Percentiles rank a stretch among this genome's conserved stretches.
phyloP scores from a whole-genome alignment of 2,329 filamentous ascomycete genomes.

The Cytospora leucostoma region DNA sequence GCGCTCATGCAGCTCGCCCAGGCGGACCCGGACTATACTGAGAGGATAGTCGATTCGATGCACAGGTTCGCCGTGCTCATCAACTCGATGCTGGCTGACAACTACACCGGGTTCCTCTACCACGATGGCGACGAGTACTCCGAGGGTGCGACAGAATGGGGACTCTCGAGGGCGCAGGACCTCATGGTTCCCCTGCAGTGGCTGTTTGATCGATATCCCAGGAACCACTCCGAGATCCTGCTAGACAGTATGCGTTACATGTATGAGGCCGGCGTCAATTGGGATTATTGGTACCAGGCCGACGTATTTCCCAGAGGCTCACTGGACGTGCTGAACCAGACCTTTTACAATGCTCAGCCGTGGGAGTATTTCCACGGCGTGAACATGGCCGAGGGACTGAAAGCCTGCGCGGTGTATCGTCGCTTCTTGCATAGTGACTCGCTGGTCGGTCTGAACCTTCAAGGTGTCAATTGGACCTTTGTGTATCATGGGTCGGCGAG shows the following conservation, averaged over 20 bases:
- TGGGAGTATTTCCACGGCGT: conserved; percentile 22
- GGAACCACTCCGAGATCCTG: conserved; percentile 34
- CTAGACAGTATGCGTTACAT: conserved; percentile 16
- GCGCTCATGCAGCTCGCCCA: conserved; percentile 53
- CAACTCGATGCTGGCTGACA: conserved; percentile 53
- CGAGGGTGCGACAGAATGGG: conserved; percentile 37
- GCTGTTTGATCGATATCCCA: conserved; percentile 36
- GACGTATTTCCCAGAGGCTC: conserved; percentile 15
- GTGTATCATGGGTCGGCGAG: conserved; percentile 18
- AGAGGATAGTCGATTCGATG: conserved; percentile 50
- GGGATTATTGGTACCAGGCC: conserved; percentile 22
- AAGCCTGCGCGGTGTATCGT: conserved; percentile 19
- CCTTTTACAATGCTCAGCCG: conserved; percentile 8
- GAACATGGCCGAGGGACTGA: conserved; percentile 17
- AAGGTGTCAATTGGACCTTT: conserved; percentile 22
- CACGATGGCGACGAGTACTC: conserved; percentile 45
- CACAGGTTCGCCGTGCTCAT: conserved; percentile 51
- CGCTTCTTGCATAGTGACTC: conserved; percentile 17
- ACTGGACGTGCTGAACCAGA: conserved; percentile 21
- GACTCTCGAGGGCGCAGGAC: conserved; percentile 38
- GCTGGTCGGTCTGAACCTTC: conserved; percentile 12
- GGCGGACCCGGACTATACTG: conserved; percentile 46
- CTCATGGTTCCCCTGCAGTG: conserved; percentile 39
- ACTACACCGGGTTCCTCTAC: conserved; percentile 50
- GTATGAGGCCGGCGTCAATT: conserved; percentile 19